Conservation (phyloP, 441 rosid species). For the Theobroma grandiflorum region DNA sequence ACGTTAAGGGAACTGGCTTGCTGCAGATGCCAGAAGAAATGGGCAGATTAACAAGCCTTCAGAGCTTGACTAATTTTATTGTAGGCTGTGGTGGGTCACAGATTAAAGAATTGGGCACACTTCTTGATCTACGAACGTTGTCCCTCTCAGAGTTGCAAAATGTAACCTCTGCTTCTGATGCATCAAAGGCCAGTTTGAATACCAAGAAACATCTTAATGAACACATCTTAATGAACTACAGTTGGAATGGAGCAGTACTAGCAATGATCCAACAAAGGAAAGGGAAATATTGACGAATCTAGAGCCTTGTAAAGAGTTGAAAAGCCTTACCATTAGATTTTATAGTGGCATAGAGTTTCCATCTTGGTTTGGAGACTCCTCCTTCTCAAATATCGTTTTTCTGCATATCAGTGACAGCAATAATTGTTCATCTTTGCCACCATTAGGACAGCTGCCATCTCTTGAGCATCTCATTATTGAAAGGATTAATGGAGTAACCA, state of each 20-base stretch:
- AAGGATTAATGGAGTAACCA: constrained; percentile 32
- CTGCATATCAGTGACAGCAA: constrained; percentile 32
- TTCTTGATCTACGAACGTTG: constrained; percentile 35
- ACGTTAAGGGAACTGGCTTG: constrained; percentile 35
- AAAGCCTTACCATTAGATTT: constrained; percentile 19
- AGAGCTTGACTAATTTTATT: constrained; percentile 38
- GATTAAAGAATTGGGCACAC: constrained; percentile 42
- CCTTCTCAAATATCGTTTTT: constrained; percentile 30
- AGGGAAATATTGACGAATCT: constrained; percentile 32
- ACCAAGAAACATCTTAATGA: constrained; percentile 31
- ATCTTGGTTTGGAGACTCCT: constrained; percentile 15
- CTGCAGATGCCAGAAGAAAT: constrained; percentile 44
- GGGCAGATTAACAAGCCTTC: constrained; percentile 41
- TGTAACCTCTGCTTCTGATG: constrained; percentile 31
- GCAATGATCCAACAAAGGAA: constrained; percentile 23
- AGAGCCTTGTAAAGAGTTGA: constrained; percentile 29
- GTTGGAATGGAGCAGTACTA: constrained; percentile 37
- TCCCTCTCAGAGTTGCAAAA: constrained; percentile 37
- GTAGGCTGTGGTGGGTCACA: constrained; percentile 36
- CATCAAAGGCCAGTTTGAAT: constrained; percentile 42
- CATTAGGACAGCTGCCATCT: constrained; percentile 42
- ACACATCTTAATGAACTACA: constrained; percentile 29
- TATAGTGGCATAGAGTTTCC: constrained; percentile 38
- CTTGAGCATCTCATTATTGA: constrained; percentile 34
- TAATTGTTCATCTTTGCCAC: constrained; percentile 40